Evolutionary conservation across 1,139 yeast genomes (phyloP).

Genomic region (Candida pseudocylindracea): DNA sequence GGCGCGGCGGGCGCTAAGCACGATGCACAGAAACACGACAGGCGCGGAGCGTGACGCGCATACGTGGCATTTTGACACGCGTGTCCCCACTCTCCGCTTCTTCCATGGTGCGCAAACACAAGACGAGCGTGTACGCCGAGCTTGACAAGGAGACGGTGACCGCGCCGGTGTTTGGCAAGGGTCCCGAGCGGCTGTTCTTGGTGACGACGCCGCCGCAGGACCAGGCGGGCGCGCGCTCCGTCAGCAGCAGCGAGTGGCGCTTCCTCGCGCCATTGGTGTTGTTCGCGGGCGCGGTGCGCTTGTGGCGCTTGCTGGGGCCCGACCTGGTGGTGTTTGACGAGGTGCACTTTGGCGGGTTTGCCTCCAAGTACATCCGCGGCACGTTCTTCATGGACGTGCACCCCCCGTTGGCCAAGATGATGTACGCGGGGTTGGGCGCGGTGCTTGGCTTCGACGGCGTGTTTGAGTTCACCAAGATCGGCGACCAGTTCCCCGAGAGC

Average conservation of each 20-base stretch:
- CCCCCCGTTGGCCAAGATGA: slow-evolving; percentile 83
- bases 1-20: not conserved
- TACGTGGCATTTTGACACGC: too few relatives aligned
- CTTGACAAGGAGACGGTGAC: slow-evolving; percentile 8
- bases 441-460: slow-evolving; percentile 62
- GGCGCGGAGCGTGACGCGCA: too few relatives aligned
- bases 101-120: too few relatives aligned
- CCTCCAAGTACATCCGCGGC: slow-evolving; percentile 51
- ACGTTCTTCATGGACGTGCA: slow-evolving; percentile 79
- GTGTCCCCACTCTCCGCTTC: too few relatives aligned
- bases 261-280: slow-evolving; percentile 6
- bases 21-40: too few relatives aligned
- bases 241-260: too few relatives aligned
- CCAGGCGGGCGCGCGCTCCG: too few relatives aligned
- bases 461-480: slow-evolving; percentile 52
- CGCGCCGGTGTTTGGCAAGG: slow-evolving; percentile 9
- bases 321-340: slow-evolving; percentile 85
- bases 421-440: slow-evolving; percentile 56
- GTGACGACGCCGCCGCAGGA: slow-evolving; percentile 5
- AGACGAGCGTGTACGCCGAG: too few relatives aligned
- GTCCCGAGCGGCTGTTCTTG: slow-evolving; percentile 9
- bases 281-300: slow-evolving; percentile 13
- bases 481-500: slow-evolving; percentile 31
- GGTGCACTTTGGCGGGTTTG: slow-evolving; percentile 66
- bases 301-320: slow-evolving; percentile 42